Conservation (phyloP, 352 stramenopile genomes). For the Globisporangium solare region DNA sequence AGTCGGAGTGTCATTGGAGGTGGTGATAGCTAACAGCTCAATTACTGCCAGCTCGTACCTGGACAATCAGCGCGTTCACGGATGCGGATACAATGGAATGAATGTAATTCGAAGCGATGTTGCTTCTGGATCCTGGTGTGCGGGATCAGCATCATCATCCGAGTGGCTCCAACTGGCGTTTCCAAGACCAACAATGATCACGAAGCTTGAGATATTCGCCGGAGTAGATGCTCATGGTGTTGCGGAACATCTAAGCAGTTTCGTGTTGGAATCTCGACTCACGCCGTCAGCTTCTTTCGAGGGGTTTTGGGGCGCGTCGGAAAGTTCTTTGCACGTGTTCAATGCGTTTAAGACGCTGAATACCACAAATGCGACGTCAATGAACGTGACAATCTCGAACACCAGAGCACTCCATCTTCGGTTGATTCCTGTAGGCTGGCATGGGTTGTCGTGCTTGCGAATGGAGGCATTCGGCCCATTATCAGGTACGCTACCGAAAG, state of each 20-base stretch:
- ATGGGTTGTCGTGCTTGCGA: constrained; percentile 27
- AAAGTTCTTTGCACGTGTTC: constrained; percentile 2
- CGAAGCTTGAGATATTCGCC: constrained; percentile 19
- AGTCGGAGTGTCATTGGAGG: background rate
- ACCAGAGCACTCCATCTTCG: constrained; percentile 30
- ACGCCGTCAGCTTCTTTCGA: background rate
- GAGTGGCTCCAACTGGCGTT: constrained; percentile 52
- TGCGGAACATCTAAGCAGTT: constrained; percentile 2
- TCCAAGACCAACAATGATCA: constrained; percentile 34
- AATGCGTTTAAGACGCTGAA: background rate
- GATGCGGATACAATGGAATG: constrained; percentile 37
- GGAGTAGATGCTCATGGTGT: constrained; percentile 19
- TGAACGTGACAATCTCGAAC: constrained; percentile 16
- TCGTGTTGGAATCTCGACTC: constrained; percentile 6
- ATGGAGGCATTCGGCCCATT: constrained; percentile 45
- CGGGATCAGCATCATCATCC: constrained; percentile 5
- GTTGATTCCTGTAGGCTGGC: constrained; percentile 37
- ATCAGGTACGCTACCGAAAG: constrained; percentile 19
- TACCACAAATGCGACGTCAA: background rate
- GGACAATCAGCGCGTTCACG: constrained; percentile 28
- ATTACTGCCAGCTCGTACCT: constrained; percentile 27
- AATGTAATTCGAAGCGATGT: constrained; percentile 21
- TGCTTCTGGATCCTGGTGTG: constrained; percentile 33
- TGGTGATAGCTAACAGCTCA: background rate
- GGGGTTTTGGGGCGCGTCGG: background rate